Conservation (phyloP, 495 filamentous ascomycete species). For the Hyaloscypha variabilis region DNA sequence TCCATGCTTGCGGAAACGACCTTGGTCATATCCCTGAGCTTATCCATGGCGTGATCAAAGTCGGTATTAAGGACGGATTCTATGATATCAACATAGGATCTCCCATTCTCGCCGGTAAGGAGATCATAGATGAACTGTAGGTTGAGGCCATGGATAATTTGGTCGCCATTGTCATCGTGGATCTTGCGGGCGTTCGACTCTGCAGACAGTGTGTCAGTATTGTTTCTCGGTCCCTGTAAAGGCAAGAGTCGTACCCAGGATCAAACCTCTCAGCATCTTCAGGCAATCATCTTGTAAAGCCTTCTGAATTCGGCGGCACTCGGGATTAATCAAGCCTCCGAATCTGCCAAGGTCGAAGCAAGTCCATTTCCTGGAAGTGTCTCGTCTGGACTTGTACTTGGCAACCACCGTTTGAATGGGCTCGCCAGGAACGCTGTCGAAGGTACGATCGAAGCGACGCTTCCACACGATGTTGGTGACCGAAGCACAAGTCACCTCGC, state of each 20-base stretch:
- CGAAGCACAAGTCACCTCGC: conserved; percentile 3
- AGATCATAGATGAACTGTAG: conserved; percentile 19
- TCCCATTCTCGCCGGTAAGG: background rate
- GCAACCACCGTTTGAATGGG: background rate
- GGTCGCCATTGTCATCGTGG: conserved; percentile 4
- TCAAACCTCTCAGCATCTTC: conserved; percentile 16
- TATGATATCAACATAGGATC: conserved; percentile 25
- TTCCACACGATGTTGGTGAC: conserved; percentile 26
- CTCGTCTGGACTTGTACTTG: conserved; percentile 16
- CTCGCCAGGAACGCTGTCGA: conserved; percentile 15
- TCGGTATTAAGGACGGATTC: conserved; percentile 25
- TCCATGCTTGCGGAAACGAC: conserved; percentile 11
- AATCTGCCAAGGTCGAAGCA: conserved; percentile 10
- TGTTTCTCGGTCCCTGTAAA: background rate
- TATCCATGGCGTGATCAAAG: conserved; percentile 10
- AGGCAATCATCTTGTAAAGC: background rate
- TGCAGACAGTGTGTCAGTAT: background rate
- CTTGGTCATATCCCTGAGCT: background rate
- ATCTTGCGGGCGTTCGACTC: conserved; percentile 18
- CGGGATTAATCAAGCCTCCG: background rate
- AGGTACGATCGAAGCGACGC: conserved; percentile 12
- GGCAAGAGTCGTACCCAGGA: conserved; percentile 17
- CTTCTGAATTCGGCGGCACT: background rate
- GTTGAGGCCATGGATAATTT: conserved; percentile 11
- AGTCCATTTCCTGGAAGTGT: conserved; percentile 7